Conservation (phyloP, 176 grass and related monocot genomes). For the Eragrostis curvula region DNA sequence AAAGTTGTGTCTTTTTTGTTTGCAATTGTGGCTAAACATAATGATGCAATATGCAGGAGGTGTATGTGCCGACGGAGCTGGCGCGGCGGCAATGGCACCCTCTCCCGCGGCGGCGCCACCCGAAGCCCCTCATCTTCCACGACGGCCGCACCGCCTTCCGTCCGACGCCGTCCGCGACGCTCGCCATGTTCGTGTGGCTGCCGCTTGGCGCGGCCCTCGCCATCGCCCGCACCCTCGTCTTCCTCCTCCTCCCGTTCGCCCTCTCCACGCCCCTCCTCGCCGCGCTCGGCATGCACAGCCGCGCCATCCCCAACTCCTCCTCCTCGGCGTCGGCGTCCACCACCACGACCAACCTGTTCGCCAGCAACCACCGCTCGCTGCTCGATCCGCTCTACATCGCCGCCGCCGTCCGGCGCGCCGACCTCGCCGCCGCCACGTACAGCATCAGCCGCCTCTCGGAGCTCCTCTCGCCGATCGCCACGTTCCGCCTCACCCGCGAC, state of each 20-base stretch:
- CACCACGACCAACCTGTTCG: conserved; percentile 35
- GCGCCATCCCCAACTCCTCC: conserved; percentile 15
- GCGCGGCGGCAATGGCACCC: conserved; percentile 38
- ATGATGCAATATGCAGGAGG: conserved; percentile 47
- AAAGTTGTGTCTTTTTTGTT: no score
- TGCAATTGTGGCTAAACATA: not conserved
- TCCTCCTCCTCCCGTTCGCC: conserved; percentile 49
- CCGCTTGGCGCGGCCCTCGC: conserved; percentile 55
- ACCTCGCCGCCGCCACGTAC: conserved; percentile 63
- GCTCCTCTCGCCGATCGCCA: conserved; percentile 69
- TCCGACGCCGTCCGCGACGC: conserved; percentile 53
- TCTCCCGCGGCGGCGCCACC: conserved; percentile 51
- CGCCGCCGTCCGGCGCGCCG: not conserved
- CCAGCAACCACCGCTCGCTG: conserved; percentile 85
- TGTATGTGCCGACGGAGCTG: conserved; percentile 51
- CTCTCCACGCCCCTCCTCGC: conserved; percentile 55
- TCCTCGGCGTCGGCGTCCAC: not conserved
- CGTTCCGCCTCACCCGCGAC: conserved; percentile 65
- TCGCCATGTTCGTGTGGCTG: conserved; percentile 72
- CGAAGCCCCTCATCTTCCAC: conserved; percentile 80
- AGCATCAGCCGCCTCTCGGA: conserved; percentile 77
- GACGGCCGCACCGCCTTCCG: conserved; percentile 81
- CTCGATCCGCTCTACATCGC: conserved; percentile 66
- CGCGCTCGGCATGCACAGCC: conserved; percentile 59
- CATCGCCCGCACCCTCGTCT: conserved; percentile 39